Evolutionary conservation across 257 asterid genomes (phyloP).

Genomic region (Scutellaria minor): DNA sequence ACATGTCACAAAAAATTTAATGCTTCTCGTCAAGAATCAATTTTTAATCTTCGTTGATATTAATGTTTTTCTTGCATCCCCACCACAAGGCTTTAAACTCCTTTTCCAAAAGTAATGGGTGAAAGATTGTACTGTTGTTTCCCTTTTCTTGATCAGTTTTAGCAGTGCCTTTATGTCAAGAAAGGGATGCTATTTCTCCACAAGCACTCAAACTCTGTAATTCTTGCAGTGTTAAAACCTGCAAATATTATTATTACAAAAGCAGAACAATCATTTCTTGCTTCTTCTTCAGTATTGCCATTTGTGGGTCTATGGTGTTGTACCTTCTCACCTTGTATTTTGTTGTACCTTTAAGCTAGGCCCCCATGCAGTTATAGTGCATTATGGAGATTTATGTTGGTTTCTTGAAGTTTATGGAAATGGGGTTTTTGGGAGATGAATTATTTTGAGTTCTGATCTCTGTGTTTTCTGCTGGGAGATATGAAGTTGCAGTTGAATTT

Average conservation of each 20-base stretch:
- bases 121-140: slow-evolving; percentile 30
- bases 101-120: slow-evolving; percentile 46
- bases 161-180: slow-evolving; percentile 33
- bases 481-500: slow-evolving; percentile 60
- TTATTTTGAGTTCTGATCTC: slow-evolving; percentile 43
- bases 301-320: slow-evolving; percentile 44
- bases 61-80: slow-evolving; percentile 41
- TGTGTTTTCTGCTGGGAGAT: slow-evolving; percentile 34
- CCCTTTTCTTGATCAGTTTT: slow-evolving; percentile 46
- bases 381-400: slow-evolving; percentile 34
- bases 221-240: slow-evolving; percentile 24
- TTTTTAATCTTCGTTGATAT: slow-evolving; percentile 21
- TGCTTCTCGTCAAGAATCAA: slow-evolving; percentile 10
- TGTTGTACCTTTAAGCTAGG: slow-evolving; percentile 39
- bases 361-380: slow-evolving; percentile 43
- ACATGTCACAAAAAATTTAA: slow-evolving; percentile 18
- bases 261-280: slow-evolving; percentile 33
- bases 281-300: slow-evolving; percentile 35
- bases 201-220: slow-evolving; percentile 40
- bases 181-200: slow-evolving; percentile 44
- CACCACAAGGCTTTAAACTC: slow-evolving; percentile 42
- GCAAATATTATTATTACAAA: slow-evolving; percentile 9
- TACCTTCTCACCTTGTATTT: slow-evolving; percentile 28
- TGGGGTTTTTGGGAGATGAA: slow-evolving; percentile 36
- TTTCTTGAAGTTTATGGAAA: slow-evolving; percentile 33